Percentiles rank a stretch among this genome's conserved stretches.
These are phyloP conservation scores for Botryobasidium botryosum DNA, from an alignment of 768 basidiomycete genomes.

Conservation along the genomic window DNA sequence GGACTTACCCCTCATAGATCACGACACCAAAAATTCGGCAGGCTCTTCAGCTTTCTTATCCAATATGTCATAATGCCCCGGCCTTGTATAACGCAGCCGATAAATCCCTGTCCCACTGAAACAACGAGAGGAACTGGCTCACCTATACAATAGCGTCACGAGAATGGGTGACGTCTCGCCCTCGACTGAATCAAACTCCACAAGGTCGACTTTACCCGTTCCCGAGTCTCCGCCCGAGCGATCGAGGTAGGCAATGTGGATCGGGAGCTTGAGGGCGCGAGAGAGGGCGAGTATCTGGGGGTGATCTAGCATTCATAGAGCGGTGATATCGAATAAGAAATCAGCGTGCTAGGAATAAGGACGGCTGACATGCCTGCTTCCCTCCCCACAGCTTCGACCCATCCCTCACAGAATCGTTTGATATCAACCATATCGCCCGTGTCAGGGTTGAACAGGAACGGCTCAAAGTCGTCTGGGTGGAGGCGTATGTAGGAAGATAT, in stretches of 20 bases:
- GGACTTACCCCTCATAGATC: no score
- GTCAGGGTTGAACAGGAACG: conserved; percentile 67
- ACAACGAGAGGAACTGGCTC: conserved; percentile 13
- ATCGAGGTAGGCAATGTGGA: conserved; percentile 70
- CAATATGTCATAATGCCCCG: conserved; percentile 80
- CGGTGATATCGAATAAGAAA: background rate
- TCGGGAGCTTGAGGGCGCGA: conserved; percentile 43
- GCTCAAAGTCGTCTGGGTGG: conserved; percentile 40
- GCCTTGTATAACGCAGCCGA: conserved; percentile 29
- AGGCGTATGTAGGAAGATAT: conserved; percentile 70
- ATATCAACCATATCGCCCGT: conserved; percentile 38
- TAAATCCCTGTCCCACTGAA: conserved; percentile 5
- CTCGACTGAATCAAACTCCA: conserved; percentile 38
- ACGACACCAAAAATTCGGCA: no score
- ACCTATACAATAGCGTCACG: conserved; percentile 63
- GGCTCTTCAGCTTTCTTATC: conserved; percentile 9
- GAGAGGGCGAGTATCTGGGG: conserved; percentile 68
- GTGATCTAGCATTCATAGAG: conserved; percentile 34
- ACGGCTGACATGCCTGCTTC: conserved; percentile 42
- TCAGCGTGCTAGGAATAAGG: background rate
- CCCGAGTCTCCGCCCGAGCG: conserved; percentile 22
- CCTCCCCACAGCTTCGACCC: conserved; percentile 61
- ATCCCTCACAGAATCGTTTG: conserved; percentile 52
- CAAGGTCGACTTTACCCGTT: conserved; percentile 43
- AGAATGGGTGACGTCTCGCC: conserved; percentile 26